phyloP scores from a whole-genome alignment of 345 rosid species.

The Pugionium dolabratum region DNA sequence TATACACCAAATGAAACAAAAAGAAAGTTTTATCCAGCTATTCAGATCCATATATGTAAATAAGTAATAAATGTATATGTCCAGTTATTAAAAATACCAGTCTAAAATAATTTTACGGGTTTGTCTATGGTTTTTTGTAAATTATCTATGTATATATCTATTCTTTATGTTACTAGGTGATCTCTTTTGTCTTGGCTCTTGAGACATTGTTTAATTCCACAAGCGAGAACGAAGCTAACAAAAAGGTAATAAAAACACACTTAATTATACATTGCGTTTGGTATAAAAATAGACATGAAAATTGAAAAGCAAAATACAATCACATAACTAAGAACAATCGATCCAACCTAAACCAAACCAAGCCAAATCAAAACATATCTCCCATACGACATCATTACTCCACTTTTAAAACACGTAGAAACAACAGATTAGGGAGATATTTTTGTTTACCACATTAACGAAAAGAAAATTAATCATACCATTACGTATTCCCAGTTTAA shows the following conservation, averaged over 20 bases:
- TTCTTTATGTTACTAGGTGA: too few relatives aligned
- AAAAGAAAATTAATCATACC: conserved; percentile 26
- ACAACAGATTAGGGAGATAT: conserved; percentile 38
- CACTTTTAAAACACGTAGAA: conserved; percentile 43
- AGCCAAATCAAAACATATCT: conserved; percentile 13
- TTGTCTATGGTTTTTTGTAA: too few relatives aligned
- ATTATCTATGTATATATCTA: too few relatives aligned
- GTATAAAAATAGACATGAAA: neutral
- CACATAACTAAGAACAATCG: neutral
- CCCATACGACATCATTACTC: conserved; percentile 37
- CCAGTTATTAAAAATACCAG: too few relatives aligned
- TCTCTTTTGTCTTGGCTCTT: too few relatives aligned
- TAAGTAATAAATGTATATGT: too few relatives aligned
- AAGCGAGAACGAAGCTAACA: neutral
- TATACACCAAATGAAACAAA: neutral
- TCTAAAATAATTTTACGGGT: too few relatives aligned
- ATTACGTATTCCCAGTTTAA: conserved; percentile 28
- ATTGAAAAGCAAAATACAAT: neutral
- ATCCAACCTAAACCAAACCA: conserved; percentile 12
- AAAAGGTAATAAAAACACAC: neutral
- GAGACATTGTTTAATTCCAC: neutral
- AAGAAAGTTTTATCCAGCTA: neutral
- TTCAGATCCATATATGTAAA: too few relatives aligned
- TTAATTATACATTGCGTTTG: conserved; percentile 11
- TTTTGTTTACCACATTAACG: conserved; percentile 18